These are phyloP conservation scores for Phytophthora cryptogea DNA, from an alignment of 352 stramenopile genomes.

Conservation along the genomic window DNA sequence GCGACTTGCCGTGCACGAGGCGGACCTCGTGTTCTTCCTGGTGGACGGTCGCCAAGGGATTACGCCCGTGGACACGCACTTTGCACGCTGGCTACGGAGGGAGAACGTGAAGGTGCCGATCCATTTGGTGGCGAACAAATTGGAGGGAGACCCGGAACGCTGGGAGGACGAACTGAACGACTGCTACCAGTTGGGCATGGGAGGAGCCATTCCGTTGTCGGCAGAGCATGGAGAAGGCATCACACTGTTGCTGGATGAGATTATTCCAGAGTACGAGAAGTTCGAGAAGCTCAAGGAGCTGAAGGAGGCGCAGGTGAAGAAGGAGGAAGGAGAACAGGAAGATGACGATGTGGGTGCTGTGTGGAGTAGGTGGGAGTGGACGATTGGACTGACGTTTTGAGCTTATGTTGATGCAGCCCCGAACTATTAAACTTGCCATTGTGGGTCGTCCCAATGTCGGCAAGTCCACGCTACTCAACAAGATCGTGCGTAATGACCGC, in stretches of 20 bases:
- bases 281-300: constrained; percentile 60
- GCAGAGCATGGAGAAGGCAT: constrained; percentile 80
- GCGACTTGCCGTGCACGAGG: constrained; percentile 71
- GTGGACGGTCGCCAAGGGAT: constrained; percentile 79
- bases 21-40: constrained; percentile 81
- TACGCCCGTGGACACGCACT: constrained; percentile 81
- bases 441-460: constrained; percentile 81
- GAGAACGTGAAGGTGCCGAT: constrained; percentile 65
- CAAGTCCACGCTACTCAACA: constrained; percentile 85
- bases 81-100: constrained; percentile 70
- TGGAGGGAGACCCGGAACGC: constrained; percentile 68
- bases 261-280: constrained; percentile 73
- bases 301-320: constrained; percentile 29
- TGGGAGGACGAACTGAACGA: constrained; percentile 77
- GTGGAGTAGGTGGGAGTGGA: not conserved
- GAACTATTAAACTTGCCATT: constrained; percentile 78
- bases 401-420: constrained; percentile 38
- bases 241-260: constrained; percentile 67
- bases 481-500: constrained; percentile 78
- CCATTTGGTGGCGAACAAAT: constrained; percentile 80
- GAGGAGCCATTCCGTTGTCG: constrained; percentile 68
- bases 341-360: constrained; percentile 55
- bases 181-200: constrained; percentile 77
- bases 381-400: constrained; percentile 6
- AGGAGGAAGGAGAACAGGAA: constrained; percentile 38